Conservation (phyloP, 257 asterid genomes). For the Apocynum venetum region DNA sequence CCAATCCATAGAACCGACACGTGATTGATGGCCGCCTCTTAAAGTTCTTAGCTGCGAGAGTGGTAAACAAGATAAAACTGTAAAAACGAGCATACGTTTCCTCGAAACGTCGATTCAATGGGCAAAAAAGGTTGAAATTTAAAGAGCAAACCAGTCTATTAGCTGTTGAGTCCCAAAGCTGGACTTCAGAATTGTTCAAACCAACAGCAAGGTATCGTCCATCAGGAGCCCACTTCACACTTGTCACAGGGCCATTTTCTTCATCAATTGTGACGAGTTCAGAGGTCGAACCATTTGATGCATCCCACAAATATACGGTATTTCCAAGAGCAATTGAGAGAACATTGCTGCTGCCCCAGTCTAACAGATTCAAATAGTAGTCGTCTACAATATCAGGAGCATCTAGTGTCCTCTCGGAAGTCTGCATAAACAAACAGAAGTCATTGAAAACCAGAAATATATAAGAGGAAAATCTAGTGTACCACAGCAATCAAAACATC, state of each 20-base stretch:
- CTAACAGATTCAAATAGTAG: slow-evolving; percentile 78
- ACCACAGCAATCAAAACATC: background rate
- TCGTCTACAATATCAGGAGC: slow-evolving; percentile 91
- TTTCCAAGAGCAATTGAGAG: slow-evolving; percentile 84
- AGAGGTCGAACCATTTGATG: slow-evolving; percentile 65
- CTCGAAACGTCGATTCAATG: background rate
- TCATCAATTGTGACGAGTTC: slow-evolving; percentile 79
- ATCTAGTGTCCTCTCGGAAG: slow-evolving; percentile 89
- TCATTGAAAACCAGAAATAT: slow-evolving; percentile 4
- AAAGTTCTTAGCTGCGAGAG: slow-evolving; percentile 70
- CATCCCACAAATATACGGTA: slow-evolving; percentile 91
- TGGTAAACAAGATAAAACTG: slow-evolving; percentile 7
- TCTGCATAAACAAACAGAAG: slow-evolving; percentile 45
- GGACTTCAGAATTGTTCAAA: slow-evolving; percentile 74
- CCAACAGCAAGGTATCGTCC: slow-evolving; percentile 83
- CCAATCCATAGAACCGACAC: slow-evolving; percentile 88
- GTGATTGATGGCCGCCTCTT: slow-evolving; percentile 68
- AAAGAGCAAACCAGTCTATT: slow-evolving; percentile 55
- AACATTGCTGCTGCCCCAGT: slow-evolving; percentile 94
- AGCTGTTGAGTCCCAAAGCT: slow-evolving; percentile 87
- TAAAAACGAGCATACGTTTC: background rate
- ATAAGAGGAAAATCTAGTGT: background rate
- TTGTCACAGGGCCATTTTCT: slow-evolving; percentile 80
- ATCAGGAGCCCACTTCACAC: slow-evolving; percentile 96
- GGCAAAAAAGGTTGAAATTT: background rate